These are phyloP conservation scores for Mitragyna speciosa DNA, from an alignment of 257 asterid species.

Conservation along the genomic window DNA sequence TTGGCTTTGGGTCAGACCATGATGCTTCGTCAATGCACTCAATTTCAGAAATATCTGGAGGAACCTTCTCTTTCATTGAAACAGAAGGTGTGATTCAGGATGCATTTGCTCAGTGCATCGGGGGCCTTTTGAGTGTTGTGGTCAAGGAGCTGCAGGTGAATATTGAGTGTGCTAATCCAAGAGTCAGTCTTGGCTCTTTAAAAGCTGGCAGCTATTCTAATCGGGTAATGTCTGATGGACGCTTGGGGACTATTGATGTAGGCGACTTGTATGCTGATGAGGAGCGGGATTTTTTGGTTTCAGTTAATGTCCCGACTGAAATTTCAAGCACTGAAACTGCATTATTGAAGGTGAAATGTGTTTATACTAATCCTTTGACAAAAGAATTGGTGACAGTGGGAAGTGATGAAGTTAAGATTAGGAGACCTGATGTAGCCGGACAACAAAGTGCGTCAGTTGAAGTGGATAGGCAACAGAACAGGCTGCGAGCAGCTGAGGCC, in stretches of 20 bases:
- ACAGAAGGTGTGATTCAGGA: conserved; percentile 94
- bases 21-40: conserved; percentile 94
- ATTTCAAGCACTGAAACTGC: conserved; percentile 45
- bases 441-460: conserved; percentile 56
- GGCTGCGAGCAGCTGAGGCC: conserved; percentile 84
- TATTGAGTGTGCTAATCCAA: conserved; percentile 58
- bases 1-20: conserved; percentile 90
- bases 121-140: conserved; percentile 91
- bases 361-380: conserved; percentile 66
- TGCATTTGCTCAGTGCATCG: conserved; percentile 98
- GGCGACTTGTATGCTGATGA: conserved; percentile 95
- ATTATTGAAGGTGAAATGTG: conserved; percentile 60
- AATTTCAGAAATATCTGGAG: conserved; percentile 90
- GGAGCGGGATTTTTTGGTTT: conserved; percentile 82
- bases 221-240: conserved; percentile 47
- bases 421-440: conserved; percentile 48
- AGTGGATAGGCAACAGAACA: conserved; percentile 86
- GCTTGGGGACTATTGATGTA: conserved; percentile 62
- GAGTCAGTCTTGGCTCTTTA: conserved; percentile 48
- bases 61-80: conserved; percentile 95
- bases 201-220: conserved; percentile 79
- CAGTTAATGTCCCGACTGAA: conserved; percentile 66
- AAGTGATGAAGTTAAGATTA: conserved; percentile 53
- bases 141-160: conserved; percentile 67
- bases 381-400: conserved; percentile 50